Evolutionary conservation across 805 yeast genomes (phyloP).

Genomic region (Metschnikowia hibisci): DNA sequence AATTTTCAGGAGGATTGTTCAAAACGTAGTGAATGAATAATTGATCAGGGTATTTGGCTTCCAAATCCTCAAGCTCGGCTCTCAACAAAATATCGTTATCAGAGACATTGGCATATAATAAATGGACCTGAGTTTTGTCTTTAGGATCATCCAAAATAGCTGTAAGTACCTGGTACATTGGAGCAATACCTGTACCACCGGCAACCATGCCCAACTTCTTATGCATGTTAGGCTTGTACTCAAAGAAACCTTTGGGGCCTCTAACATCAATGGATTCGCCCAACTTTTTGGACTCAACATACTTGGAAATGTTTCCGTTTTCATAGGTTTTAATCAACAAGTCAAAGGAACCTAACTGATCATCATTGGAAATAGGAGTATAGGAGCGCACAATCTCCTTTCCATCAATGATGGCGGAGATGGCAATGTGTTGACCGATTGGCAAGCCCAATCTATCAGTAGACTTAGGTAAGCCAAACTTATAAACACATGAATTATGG

Average conservation of each 20-base stretch:
- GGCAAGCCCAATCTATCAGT: conserved; percentile 81
- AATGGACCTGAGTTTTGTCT: conserved; percentile 70
- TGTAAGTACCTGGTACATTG: conserved; percentile 89
- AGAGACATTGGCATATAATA: conserved; percentile 78
- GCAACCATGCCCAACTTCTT: conserved; percentile 82
- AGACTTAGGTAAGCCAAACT: conserved; percentile 76
- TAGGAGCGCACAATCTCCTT: conserved; percentile 82
- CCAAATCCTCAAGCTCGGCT: conserved; percentile 71
- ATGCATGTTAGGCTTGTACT: conserved; percentile 76
- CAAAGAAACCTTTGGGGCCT: conserved; percentile 90
- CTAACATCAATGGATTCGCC: conserved; percentile 77
- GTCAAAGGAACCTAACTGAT: conserved; percentile 77
- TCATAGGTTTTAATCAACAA: conserved; percentile 82
- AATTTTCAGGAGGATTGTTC: conserved; percentile 65
- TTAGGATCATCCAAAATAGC: conserved; percentile 72
- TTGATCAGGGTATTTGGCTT: conserved; percentile 49
- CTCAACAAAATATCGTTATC: conserved; percentile 77
- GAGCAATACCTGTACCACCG: conserved; percentile 96
- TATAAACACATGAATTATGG: conserved; percentile 78
- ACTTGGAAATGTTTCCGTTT: conserved; percentile 76
- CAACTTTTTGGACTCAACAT: conserved; percentile 64
- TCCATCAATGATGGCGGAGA: conserved; percentile 70
- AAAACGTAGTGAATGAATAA: conserved; percentile 70
- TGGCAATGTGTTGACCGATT: conserved; percentile 88
- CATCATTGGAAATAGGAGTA: conserved; percentile 84